A percentile compares a stretch with the other conserved stretches of the same genome.
Evolutionary conservation across 371 early-diverging fungal species (phyloP).

Genomic region (Mucor indicus): DNA sequence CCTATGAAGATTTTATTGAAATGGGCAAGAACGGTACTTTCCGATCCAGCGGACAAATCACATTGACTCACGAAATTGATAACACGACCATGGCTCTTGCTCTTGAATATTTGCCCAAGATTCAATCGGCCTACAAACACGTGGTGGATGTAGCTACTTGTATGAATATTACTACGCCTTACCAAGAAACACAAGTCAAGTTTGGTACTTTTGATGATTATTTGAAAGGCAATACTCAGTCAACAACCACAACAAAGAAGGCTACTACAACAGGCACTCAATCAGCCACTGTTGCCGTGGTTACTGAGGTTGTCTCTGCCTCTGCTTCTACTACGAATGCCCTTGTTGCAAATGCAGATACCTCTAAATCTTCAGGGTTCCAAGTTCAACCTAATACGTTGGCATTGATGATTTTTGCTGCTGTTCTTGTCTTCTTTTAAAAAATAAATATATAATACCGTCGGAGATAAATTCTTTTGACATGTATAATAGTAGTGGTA

Average conservation of each 20-base stretch:
- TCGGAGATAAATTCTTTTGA: too few species aligned
- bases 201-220: slow-evolving; percentile 12
- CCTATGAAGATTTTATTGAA: slow-evolving; percentile 36
- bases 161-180: slow-evolving; percentile 52
- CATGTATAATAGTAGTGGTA: too few species aligned
- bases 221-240: slow-evolving; percentile 12
- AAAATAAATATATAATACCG: too few species aligned
- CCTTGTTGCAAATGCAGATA: too few species aligned
- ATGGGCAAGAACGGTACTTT: slow-evolving; percentile 51
- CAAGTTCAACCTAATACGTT: too few species aligned
- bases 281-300: slow-evolving; percentile 1
- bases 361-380: too few species aligned
- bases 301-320: too few species aligned
- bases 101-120: slow-evolving; percentile 44
- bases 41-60: slow-evolving; percentile 37
- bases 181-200: slow-evolving; percentile 39
- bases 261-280: too few species aligned
- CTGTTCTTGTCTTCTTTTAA: too few species aligned
- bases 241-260: slow-evolving; percentile 2
- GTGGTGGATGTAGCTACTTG: slow-evolving; percentile 52
- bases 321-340: too few species aligned
- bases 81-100: slow-evolving; percentile 52
- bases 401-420: too few species aligned
- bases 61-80: slow-evolving; percentile 54
- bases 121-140: slow-evolving; percentile 43